Evolutionary conservation across 495 filamentous ascomycete species (phyloP).

Genomic region (Aspergillus diversus): DNA sequence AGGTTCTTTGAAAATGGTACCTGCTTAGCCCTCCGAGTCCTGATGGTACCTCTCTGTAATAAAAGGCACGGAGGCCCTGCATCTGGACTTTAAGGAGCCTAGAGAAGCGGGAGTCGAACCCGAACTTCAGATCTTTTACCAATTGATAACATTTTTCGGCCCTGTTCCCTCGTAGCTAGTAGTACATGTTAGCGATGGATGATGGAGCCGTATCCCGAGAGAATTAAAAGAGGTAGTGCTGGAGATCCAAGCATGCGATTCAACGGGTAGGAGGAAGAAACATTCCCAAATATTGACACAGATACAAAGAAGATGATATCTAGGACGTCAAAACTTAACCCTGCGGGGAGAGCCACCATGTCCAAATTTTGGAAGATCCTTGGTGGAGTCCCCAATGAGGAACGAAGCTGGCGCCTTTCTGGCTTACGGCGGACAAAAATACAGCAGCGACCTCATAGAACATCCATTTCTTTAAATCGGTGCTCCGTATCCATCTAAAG

Average conservation of each 20-base stretch:
- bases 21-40: background rate
- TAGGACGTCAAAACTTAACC: conserved; percentile 1
- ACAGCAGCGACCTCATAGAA: too few species aligned
- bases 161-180: background rate
- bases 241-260: conserved; percentile 4
- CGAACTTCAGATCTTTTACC: background rate
- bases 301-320: conserved; percentile 1
- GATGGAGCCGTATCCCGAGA: too few species aligned
- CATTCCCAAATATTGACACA: background rate
- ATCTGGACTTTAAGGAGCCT: background rate
- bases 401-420: too few species aligned
- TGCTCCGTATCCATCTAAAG: too few species aligned
- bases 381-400: background rate
- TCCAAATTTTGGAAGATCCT: conserved; percentile 6
- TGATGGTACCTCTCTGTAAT: background rate
- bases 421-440: too few species aligned
- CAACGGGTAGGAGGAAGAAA: background rate
- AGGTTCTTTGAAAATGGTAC: background rate
- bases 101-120: conserved; percentile 4
- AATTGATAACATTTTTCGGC: conserved; percentile 4
- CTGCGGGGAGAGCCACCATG: background rate
- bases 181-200: background rate
- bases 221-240: background rate
- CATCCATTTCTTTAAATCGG: too few species aligned
- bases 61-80: background rate